Base-by-base conservation (phyloP, 164 flowering plant species). In the Vitis riparia region DNA sequence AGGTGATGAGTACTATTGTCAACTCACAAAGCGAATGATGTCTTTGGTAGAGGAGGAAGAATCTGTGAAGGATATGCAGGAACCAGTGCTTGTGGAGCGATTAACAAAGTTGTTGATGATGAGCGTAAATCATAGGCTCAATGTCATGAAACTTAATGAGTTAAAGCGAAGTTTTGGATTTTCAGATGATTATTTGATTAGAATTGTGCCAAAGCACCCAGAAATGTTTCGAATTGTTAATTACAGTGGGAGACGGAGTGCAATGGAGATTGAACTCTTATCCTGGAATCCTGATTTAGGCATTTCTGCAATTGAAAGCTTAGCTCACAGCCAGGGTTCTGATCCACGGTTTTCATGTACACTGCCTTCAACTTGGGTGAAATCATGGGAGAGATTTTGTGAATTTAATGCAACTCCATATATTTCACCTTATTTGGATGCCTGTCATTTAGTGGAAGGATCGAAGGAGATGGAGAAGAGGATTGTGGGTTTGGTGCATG, bases 381-480 rank as follows among this genome's bases (percentile, higher is more conserved):
- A 88, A 68, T 79, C 97, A 29, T 82, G 81, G 89, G 97, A 88
- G 71, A 84, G 88, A 56, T 95, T 90, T 81, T 68, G 68, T 51
- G 87, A 86, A 65, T 95, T 95, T 32, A 91, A 92, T 80, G 73
- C 76, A 11, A 84, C 79, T 59, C 94, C 96, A 0, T 95, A 95
- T 68, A 82, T 92, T 71, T 92, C 98, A 11, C 99, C 99, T 1
- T 95, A 95, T 68, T 12, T 60, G 8, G 79, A 81, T 61, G 70
- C 74, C 1, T 55, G 65, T 60, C 76, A 68, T 19, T 81, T 91
- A 57, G 78, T 67, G 61, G 91, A 89, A 67, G 97, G 91, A 49
- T 87, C 93, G 29, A 81, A 62, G 73, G 91, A 87, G 79, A 82
- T 82, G 91, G 96, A 91, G 84, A 95, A 95, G 83, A 81, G 97